These are phyloP conservation scores for Solanum medicagineum DNA, from an alignment of 257 asterid genomes.

Conservation along the genomic window DNA sequence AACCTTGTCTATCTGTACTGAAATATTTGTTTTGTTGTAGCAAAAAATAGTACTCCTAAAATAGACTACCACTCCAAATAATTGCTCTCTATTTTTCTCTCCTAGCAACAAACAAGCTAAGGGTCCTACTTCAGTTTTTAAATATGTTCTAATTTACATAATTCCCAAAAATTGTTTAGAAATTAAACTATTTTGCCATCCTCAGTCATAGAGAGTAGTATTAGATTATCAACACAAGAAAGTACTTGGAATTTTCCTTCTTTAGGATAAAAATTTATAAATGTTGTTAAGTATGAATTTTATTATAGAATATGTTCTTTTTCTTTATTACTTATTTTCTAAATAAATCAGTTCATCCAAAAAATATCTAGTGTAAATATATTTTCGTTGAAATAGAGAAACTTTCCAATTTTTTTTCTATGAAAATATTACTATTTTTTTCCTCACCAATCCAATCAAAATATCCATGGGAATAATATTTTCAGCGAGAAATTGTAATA, in stretches of 20 bases:
- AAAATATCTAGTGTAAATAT: neutral
- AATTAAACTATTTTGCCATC: neutral
- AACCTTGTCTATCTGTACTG: neutral
- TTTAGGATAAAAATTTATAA: neutral
- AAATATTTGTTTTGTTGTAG: neutral
- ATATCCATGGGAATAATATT: neutral
- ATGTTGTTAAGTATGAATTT: neutral
- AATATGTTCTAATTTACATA: neutral
- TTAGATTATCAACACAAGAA: neutral
- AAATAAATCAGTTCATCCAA: too few species aligned
- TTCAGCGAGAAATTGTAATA: neutral
- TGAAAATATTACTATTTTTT: neutral
- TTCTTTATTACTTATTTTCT: neutral
- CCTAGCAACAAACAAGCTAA: neutral
- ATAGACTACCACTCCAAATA: neutral
- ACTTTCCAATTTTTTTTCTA: neutral
- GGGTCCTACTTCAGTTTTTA: neutral
- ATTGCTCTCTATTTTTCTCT: neutral
- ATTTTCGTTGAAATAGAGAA: neutral
- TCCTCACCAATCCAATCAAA: neutral
- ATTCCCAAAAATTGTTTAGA: too few species aligned
- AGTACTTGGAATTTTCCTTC: neutral
- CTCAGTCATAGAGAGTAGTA: neutral
- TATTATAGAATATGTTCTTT: neutral
- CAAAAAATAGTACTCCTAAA: neutral